These are phyloP conservation scores for Gentiana straminea DNA, from an alignment of 257 asterid species.

Conservation along the genomic window DNA sequence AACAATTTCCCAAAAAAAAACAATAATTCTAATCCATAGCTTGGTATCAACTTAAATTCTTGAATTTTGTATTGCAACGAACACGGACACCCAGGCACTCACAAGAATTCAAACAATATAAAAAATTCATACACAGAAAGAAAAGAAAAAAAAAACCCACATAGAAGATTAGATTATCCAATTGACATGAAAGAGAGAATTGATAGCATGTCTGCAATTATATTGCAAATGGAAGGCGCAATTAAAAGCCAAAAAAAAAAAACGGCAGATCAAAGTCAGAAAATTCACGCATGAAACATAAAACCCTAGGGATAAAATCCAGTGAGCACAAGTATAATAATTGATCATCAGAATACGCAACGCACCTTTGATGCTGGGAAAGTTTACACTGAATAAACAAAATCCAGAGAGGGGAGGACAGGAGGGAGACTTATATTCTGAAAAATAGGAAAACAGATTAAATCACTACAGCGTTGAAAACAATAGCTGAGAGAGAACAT, in stretches of 20 bases:
- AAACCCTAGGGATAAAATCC: neutral
- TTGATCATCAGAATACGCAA: slow-evolving; percentile 7
- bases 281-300: too few species aligned
- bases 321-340: slow-evolving; percentile 3
- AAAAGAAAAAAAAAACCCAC: neutral
- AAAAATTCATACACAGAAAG: neutral
- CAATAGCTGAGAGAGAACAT: slow-evolving; percentile 22
- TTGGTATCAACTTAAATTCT: too few species aligned
- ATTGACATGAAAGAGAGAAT: too few species aligned
- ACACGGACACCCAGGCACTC: too few species aligned
- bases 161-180: too few species aligned
- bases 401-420: slow-evolving; percentile 27
- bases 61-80: too few species aligned
- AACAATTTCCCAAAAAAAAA: too few species aligned
- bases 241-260: neutral
- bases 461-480: slow-evolving; percentile 24
- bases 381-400: slow-evolving; percentile 3
- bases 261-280: too few species aligned
- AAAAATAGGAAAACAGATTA: slow-evolving; percentile 18
- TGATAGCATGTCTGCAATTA: too few species aligned
- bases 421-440: slow-evolving; percentile 11
- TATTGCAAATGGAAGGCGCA: too few species aligned
- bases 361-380: slow-evolving; percentile 19
- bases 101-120: too few species aligned
- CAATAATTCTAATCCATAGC: too few species aligned